Base-by-base conservation (phyloP, 208 protist species). In the Acanthamoeba castellanii region DNA sequence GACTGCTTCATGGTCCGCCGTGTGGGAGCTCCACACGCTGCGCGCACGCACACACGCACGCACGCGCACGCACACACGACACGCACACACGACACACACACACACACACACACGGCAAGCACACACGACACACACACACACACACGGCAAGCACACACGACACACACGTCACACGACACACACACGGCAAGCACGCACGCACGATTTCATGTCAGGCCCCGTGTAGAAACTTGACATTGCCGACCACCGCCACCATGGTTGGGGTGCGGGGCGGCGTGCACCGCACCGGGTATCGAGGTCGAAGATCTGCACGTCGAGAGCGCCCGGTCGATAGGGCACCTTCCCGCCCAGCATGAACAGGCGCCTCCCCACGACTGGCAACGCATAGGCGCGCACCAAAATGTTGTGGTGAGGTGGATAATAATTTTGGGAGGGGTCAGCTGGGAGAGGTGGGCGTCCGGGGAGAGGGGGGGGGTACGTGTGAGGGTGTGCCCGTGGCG, bases 321-420 rank as follows among this genome's bases (percentile, higher is more conserved):
- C 72, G 11, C 72, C 72, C 8, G 13, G 34, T 7, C 25, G 32
- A 9, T 25, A 9, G 8, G 8, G n/a, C 14, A 82, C 11, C 6
- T 30, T 6, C 7, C 72, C 72, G 72, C 72, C 72, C 72, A 82
- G 37, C 27, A 82, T 5, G 42, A 82, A 82, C 27, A 82, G 37
- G 34, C 72, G 30, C 72, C 72, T 42, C 25, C 72, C 72, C 72
- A 82, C 72, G 25, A 82, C 72, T 82, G 37, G 27, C 52, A 70
- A 7, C 64, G 27, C 8, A 9, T n/a, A 9, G 6, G 8, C 27
- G 6, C 7, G 27, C 27, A 34, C 25, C 27, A 70, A 9, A 9
- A 70, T 70, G 64, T 30, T 70, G 64, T 9, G 6, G 6, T 9
- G 14, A n/a, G 22, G 14, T 57, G 11, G 16, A 57, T 20, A 22